Base-by-base conservation (phyloP, 23 red algal species). In the Cyanidium caldarium region DNA sequence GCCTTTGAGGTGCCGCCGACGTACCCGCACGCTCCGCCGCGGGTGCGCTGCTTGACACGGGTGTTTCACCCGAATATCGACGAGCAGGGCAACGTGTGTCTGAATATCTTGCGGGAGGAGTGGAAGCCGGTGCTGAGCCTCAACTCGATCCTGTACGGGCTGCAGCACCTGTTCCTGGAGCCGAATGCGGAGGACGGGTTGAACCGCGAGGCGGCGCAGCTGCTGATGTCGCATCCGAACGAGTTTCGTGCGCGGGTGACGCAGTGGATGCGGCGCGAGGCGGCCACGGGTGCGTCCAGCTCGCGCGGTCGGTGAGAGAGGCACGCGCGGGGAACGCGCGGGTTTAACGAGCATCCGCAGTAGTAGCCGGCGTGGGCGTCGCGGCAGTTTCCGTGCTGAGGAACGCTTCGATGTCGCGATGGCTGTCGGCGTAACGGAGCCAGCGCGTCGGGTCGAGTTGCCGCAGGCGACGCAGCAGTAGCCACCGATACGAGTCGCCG, bases 61-160 rank as follows among this genome's bases (percentile, higher is more conserved):
- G 82, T 94, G 45, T 94, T 76, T 75, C 88, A 94, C 66, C 88
- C 88, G 13, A 94, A 94, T 72, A 85, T 94, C 58, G 88, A 94
- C 69, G 72, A 81, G 37, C 56, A 94, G 42, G 88, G 88, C 28
- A 81, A 85, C 76, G 88, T 94, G 19, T 94, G 88, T 65, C 75
- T 94, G 34, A 94, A 86, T 40, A 94, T 94, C 31, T 72, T 94
- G 15, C 81, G 88, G 10, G 79, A 94, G 46, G 88, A 94, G 35
- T 94, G 88, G 88, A 85, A 86, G 75, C 88, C 88, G 2, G 83
- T 94, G 33, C 69, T 86, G 31, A 82, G 81, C 15, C 81, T 94
- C 1, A 75, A 68, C 14, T 77, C 88, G 72, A 41, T 94, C n/a
- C 67, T 94, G 21, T 86, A 94, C 74, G 88, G 88, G 21, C 38